phyloP scores from a whole-genome alignment of 1,139 yeast genomes.

The Debaryomycetaceae sp. region DNA sequence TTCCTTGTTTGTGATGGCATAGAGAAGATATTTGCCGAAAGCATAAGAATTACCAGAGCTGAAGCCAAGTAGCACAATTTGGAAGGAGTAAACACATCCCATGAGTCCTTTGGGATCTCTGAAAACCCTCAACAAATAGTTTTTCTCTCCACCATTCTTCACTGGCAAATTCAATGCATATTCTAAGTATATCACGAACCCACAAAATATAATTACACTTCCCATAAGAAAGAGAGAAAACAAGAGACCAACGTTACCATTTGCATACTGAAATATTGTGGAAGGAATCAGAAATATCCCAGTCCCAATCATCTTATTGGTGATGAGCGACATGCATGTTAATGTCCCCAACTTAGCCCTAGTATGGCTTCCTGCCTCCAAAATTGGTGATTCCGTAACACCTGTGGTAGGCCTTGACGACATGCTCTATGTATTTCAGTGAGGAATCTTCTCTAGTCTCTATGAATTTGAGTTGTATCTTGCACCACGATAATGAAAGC shows the following conservation, averaged over 20 bases:
- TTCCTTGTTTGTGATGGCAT: slow-evolving; percentile 27
- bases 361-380: background rate
- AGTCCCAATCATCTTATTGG: slow-evolving; percentile 52
- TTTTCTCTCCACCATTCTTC: slow-evolving; percentile 49
- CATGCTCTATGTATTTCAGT: background rate
- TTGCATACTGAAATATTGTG: slow-evolving; percentile 40
- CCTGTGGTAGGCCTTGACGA: background rate
- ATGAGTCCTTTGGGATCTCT: slow-evolving; percentile 31
- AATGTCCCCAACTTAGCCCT: slow-evolving; percentile 15
- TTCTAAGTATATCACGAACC: slow-evolving; percentile 44
- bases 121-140: slow-evolving; percentile 44
- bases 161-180: slow-evolving; percentile 46
- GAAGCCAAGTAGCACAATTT: slow-evolving; percentile 46
- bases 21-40: slow-evolving; percentile 46
- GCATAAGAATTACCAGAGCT: slow-evolving; percentile 52
- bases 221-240: slow-evolving; percentile 42
- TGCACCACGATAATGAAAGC: too few species aligned
- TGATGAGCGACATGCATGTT: slow-evolving; percentile 34
- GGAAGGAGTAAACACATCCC: slow-evolving; percentile 46
- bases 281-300: slow-evolving; percentile 52
- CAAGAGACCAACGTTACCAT: slow-evolving; percentile 42
- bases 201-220: slow-evolving; percentile 45
- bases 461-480: too few species aligned
- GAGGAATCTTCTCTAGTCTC: too few species aligned
- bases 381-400: background rate